Percentiles rank a stretch among this genome's conserved stretches.
Evolutionary conservation across 805 yeast genomes (phyloP).

Genomic region (Myxozyma neglecta): DNA sequence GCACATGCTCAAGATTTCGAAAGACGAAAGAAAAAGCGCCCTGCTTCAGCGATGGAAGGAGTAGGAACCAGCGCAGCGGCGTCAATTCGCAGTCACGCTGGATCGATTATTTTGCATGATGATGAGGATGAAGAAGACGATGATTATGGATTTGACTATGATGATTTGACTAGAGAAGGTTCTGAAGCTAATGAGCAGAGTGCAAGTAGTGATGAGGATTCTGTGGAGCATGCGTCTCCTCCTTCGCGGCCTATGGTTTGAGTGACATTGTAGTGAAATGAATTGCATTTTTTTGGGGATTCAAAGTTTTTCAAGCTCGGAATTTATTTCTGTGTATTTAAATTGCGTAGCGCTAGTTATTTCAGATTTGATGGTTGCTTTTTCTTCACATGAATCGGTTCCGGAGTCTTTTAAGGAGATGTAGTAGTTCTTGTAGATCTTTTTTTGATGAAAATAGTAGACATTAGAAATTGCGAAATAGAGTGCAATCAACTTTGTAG

Average conservation of each 20-base stretch:
- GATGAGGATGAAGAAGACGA: constrained; percentile 17
- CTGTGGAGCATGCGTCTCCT: constrained; percentile 1
- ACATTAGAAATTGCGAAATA: no score
- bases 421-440: no score
- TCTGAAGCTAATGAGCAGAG: constrained; percentile 16
- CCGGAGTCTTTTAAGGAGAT: no score
- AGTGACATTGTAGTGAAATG: neutral
- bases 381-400: no score
- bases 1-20: constrained; percentile 89
- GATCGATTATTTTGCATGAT: constrained; percentile 13
- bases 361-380: no score
- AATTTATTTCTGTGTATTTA: no score
- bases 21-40: constrained; percentile 47
- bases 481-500: no score
- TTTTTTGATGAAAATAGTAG: no score
- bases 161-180: constrained; percentile 8
- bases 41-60: neutral
- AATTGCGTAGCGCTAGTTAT: no score
- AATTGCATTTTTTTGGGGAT: no score
- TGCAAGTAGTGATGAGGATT: constrained; percentile 14
- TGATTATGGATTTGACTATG: constrained; percentile 25
- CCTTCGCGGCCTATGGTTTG: neutral
- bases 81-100: neutral
- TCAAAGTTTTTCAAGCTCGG: no score
- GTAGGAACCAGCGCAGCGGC: neutral